phyloP scores from a whole-genome alignment of 306 rosid genomes.

The Rosa multiflora region DNA sequence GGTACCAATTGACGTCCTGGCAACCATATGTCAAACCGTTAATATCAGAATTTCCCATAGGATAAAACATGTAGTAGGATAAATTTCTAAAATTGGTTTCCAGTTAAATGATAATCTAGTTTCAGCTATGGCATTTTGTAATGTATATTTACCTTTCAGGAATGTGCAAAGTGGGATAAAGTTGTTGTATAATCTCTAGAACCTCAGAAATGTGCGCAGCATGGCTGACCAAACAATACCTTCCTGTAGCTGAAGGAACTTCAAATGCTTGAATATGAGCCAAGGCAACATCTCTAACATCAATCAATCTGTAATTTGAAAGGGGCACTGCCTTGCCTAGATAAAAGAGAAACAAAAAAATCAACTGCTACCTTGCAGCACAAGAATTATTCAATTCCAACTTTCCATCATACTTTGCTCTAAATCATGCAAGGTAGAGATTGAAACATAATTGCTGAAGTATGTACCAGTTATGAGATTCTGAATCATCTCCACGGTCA shows the following conservation, averaged over 20 bases:
- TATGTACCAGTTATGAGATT: conserved; percentile 13
- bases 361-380: neutral
- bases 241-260: conserved; percentile 29
- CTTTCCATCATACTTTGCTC: neutral
- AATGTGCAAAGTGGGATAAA: conserved; percentile 9
- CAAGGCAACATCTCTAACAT: conserved; percentile 31
- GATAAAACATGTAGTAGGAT: neutral
- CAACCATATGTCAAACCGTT: neutral
- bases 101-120: neutral
- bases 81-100: neutral
- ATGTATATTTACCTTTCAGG: neutral
- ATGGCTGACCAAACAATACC: conserved; percentile 22
- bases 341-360: neutral
- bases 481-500: neutral
- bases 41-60: neutral
- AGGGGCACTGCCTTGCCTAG: conserved; percentile 10
- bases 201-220: neutral
- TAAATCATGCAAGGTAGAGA: neutral
- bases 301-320: neutral
- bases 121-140: neutral
- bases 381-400: neutral
- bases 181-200: conserved; percentile 1
- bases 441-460: neutral
- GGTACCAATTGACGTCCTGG: neutral
- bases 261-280: conserved; percentile 33